Conservation (phyloP, 768 basidiomycete species). For the Pisolithus tinctorius region DNA sequence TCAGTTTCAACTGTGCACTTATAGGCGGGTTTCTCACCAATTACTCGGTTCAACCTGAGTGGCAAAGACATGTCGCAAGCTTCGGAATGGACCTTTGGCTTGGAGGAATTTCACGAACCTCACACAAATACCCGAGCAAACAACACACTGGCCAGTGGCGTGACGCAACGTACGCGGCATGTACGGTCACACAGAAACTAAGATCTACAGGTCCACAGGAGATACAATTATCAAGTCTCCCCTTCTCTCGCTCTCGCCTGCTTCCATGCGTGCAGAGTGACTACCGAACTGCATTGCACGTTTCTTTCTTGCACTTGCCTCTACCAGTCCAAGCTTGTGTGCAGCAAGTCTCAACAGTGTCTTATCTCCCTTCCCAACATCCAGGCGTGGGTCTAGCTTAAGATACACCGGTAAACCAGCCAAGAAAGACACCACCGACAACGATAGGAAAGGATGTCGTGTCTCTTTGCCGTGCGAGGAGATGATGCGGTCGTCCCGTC, state of each 20-base stretch:
- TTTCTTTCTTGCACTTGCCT: constrained; percentile 76
- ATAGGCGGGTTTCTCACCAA: constrained; percentile 32
- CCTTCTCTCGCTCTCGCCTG: constrained; percentile 41
- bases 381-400: constrained; percentile 74
- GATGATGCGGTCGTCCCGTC: constrained; percentile 90
- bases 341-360: constrained; percentile 70
- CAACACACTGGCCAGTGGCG: constrained; percentile 5
- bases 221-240: constrained; percentile 37
- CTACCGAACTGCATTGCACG: constrained; percentile 97
- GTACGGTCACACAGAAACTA: not conserved
- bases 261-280: constrained; percentile 77
- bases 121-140: constrained; percentile 9
- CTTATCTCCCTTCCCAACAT: constrained; percentile 86
- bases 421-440: constrained; percentile 70
- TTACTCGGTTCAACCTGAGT: constrained; percentile 40
- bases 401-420: constrained; percentile 71
- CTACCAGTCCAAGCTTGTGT: constrained; percentile 62
- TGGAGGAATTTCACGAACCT: not conserved
- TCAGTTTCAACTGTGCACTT: constrained; percentile 8
- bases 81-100: not conserved
- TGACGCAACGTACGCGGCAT: not conserved
- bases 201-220: not conserved
- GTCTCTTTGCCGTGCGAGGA: constrained; percentile 91
- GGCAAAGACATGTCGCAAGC: constrained; percentile 41
- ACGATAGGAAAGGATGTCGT: constrained; percentile 84